A percentile compares a stretch with the other conserved stretches of the same genome.
Evolutionary conservation across 805 yeast genomes (phyloP).

Genomic region (Metschnikowia corniflorae): DNA sequence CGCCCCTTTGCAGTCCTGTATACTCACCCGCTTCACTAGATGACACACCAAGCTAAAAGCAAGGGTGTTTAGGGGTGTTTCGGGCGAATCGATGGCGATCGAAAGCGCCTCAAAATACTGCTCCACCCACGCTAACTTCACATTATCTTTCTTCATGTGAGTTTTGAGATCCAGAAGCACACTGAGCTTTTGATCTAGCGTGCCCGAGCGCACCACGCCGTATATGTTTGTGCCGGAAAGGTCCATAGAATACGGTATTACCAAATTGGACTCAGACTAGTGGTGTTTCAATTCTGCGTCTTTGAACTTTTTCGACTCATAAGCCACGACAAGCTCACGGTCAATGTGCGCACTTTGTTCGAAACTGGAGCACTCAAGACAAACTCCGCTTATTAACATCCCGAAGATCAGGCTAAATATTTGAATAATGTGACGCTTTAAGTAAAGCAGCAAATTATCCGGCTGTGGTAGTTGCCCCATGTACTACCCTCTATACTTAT

Average conservation of each 20-base stretch:
- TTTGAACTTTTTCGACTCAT: too few relatives aligned
- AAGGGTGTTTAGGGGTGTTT: slow-evolving; percentile 34
- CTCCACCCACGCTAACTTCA: slow-evolving; percentile 48
- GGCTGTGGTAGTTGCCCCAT: too few relatives aligned
- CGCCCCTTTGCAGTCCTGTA: slow-evolving; percentile 46
- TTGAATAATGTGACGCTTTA: too few relatives aligned
- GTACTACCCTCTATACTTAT: too few relatives aligned
- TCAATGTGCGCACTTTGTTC: slow-evolving; percentile 22
- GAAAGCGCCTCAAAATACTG: slow-evolving; percentile 49
- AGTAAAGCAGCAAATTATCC: too few relatives aligned
- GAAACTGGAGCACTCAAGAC: too few relatives aligned
- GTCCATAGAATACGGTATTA: too few relatives aligned
- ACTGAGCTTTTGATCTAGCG: slow-evolving; percentile 15
- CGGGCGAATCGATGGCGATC: slow-evolving; percentile 40
- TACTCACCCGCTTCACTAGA: slow-evolving; percentile 53
- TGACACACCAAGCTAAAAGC: slow-evolving; percentile 55
- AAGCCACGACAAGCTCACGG: slow-evolving; percentile 14
- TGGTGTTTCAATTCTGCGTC: too few relatives aligned
- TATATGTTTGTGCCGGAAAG: slow-evolving; percentile 16
- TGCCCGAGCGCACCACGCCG: slow-evolving; percentile 10
- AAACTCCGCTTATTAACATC: too few relatives aligned
- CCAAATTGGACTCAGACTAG: too few relatives aligned
- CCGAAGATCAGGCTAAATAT: too few relatives aligned
- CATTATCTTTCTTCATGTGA: slow-evolving; percentile 52
- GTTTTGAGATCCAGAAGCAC: slow-evolving; percentile 41